phyloP scores from a whole-genome alignment of 1,284 basidiomycete species.

The Sanghuangporus weigelae region DNA sequence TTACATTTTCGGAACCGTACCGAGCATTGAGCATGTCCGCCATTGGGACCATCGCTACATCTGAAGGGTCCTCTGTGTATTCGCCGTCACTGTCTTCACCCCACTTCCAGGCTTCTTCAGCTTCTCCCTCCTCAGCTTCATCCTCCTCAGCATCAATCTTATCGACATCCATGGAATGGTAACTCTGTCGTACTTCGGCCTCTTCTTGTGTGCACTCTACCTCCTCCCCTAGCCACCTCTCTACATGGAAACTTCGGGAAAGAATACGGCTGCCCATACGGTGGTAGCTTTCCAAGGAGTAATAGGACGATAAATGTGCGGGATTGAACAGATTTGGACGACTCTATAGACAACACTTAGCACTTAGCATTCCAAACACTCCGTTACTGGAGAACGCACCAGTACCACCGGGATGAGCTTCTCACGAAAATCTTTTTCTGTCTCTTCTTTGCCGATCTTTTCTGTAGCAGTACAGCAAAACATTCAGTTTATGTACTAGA shows the following conservation, averaged over 20 bases:
- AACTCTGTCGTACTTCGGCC: slow-evolving; percentile 26
- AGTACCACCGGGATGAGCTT: slow-evolving; percentile 62
- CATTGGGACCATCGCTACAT: slow-evolving; percentile 94
- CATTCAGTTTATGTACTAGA: neutral
- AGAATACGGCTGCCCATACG: slow-evolving; percentile 91
- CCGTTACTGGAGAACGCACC: slow-evolving; percentile 34
- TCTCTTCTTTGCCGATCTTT: slow-evolving; percentile 84
- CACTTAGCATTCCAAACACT: neutral
- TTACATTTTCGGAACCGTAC: slow-evolving; percentile 81
- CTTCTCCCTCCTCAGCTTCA: slow-evolving; percentile 19
- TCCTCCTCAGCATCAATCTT: slow-evolving; percentile 17
- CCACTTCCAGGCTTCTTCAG: slow-evolving; percentile 18
- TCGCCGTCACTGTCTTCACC: slow-evolving; percentile 38
- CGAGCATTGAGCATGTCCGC: slow-evolving; percentile 93
- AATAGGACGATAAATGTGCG: slow-evolving; percentile 43
- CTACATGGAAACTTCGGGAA: slow-evolving; percentile 84
- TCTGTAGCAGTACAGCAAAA: slow-evolving; percentile 36
- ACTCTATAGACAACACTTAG: slow-evolving; percentile 36
- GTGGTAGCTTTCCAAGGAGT: slow-evolving; percentile 78
- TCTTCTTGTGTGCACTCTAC: slow-evolving; percentile 21
- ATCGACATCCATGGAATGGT: slow-evolving; percentile 40
- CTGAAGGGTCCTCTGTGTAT: slow-evolving; percentile 57
- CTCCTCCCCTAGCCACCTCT: slow-evolving; percentile 44
- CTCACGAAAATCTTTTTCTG: slow-evolving; percentile 69
- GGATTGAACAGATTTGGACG: slow-evolving; percentile 68